A percentile compares a stretch with the other conserved stretches of the same genome.
phyloP scores from a whole-genome alignment of 2,329 filamentous ascomycete species.

The Epichloe festucae region DNA sequence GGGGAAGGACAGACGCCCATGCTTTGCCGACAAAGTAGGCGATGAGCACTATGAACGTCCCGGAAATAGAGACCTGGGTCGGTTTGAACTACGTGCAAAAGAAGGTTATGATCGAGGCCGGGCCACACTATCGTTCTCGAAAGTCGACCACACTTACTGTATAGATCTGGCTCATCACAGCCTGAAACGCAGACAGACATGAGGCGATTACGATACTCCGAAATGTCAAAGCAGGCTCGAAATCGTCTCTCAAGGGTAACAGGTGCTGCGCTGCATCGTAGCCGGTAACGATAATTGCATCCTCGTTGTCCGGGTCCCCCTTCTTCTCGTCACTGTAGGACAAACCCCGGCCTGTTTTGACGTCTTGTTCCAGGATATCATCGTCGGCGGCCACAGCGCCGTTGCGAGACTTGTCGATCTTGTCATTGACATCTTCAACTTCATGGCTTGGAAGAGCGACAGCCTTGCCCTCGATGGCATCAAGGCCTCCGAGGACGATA shows the following conservation, averaged over 20 bases:
- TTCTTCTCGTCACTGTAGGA: conserved; percentile 14
- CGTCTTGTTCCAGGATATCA: not conserved
- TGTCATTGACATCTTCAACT: not conserved
- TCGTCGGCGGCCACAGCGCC: not conserved
- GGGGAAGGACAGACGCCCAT: conserved; percentile 20
- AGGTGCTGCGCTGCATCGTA: conserved; percentile 35
- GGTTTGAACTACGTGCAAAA: conserved; percentile 34
- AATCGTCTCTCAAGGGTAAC: conserved; percentile 39
- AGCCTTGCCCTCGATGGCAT: not conserved
- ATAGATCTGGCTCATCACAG: conserved; percentile 44
- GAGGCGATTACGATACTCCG: conserved; percentile 38
- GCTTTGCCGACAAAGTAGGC: conserved; percentile 40
- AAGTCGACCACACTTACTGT: conserved; percentile 18
- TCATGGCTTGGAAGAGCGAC: not conserved
- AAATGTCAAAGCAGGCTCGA: conserved; percentile 38
- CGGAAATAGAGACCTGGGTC: conserved; percentile 31
- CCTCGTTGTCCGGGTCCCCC: conserved; percentile 20
- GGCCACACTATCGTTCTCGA: too few species aligned
- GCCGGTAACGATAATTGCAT: conserved; percentile 37
- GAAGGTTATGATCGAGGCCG: not conserved
- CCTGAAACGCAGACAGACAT: conserved; percentile 36
- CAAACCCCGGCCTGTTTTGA: not conserved
- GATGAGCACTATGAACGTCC: conserved; percentile 44
- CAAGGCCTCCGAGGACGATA: not conserved
- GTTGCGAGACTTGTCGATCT: not conserved